Evolutionary conservation across 1,284 basidiomycete genomes (phyloP), one percentile per base, ranked within the genome.

Genomic region (Sphagnurus paluster): DNA sequence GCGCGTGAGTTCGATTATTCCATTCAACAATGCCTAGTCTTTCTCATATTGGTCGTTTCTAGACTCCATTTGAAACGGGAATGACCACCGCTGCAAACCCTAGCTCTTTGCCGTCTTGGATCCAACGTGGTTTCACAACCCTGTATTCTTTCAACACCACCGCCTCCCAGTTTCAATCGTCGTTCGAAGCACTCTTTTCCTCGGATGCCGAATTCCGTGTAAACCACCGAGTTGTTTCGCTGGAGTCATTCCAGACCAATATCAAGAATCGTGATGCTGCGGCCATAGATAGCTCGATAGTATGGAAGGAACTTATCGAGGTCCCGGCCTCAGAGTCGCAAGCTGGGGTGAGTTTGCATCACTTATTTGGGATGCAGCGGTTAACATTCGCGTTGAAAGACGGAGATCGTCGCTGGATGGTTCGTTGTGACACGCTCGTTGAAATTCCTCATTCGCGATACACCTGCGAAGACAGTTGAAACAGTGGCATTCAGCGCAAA

Each of bases 401-500:
- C 58, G 5, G 59, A 63, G 9, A 64, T 75, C 26, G 67, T 79
- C 1, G 68, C 71, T 1, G 76, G 76, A 1, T 59, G 62, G 24
- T 63, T 73, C 33, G 54, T 71, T 42, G 63, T 76, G 26, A 75
- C 69, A 16, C 69, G 72, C 13, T 66, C 64, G 0, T 50, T 76
- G 46, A 71, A 69, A 44, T 70, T 74, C 44, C 63, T 68, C 13
- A 68, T 79, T 26, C 69, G 76, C 16, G 76, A 56, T 2, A 56
- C 55, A 1, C 69, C 68, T 14, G 74, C 71, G 4, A 68, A 75
- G 48, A 65, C 56, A 13, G 52, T 56, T 10, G 67, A 63, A 24
- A 57, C 64, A 32, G 57, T 74, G 35, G 52, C 61, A 10, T 74
- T 78, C 43, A 76, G 69, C 41, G 73, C 73, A 13, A 72, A 58